A percentile compares a stretch with the other conserved stretches of the same genome.
phyloP scores from a whole-genome alignment of 208 protist genomes.

The Porcisia deanei region DNA sequence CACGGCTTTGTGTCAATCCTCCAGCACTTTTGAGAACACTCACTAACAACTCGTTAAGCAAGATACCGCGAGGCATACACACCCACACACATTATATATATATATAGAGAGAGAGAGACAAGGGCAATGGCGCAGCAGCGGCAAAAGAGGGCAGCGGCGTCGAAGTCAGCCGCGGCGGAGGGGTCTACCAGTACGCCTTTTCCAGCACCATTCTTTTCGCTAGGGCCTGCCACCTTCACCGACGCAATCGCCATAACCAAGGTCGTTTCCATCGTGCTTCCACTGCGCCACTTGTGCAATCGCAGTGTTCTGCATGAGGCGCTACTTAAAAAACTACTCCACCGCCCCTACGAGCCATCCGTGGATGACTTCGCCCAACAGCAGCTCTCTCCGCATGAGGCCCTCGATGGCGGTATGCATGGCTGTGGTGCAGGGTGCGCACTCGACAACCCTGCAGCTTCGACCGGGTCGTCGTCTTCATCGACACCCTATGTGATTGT shows the following conservation, averaged over 20 bases:
- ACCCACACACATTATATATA: background rate
- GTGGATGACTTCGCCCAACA: conserved; percentile 25
- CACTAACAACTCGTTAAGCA: background rate
- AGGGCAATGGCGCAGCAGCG: conserved; percentile 5
- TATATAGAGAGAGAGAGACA: background rate
- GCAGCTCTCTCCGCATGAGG: background rate
- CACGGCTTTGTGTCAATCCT: too few relatives aligned
- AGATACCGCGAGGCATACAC: background rate
- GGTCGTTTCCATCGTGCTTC: conserved; percentile 45
- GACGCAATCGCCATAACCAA: conserved; percentile 28
- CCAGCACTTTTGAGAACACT: background rate
- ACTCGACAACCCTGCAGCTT: background rate
- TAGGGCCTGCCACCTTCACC: conserved; percentile 39
- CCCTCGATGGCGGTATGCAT: background rate
- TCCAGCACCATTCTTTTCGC: conserved; percentile 41
- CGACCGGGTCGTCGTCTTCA: background rate
- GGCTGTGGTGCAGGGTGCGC: background rate
- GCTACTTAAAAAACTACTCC: conserved; percentile 50
- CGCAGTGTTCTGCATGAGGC: conserved; percentile 36
- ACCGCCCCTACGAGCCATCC: conserved; percentile 39
- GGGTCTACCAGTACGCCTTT: background rate
- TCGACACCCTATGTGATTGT: conserved; percentile 21
- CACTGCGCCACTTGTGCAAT: conserved; percentile 44
- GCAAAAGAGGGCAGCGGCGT: background rate
- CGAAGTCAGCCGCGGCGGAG: background rate